Evolutionary conservation across 306 rosid species (phyloP), one percentile per base, ranked within the genome.

Genomic region (Delonix regia): DNA sequence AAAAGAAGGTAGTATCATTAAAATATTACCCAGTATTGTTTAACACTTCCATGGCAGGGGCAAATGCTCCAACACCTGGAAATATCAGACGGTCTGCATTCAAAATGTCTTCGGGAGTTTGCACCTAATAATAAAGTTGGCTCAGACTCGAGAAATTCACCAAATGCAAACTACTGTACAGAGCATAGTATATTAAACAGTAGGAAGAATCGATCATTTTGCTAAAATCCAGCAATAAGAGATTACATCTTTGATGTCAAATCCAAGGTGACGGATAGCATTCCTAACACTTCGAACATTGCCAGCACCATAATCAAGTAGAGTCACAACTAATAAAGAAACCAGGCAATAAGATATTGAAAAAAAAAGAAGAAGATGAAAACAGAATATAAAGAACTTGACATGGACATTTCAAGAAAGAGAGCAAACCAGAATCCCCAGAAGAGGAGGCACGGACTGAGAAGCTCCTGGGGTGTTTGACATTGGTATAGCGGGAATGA

Each of bases 11-110:
- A 18, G 62, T 7, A 10, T n/a, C 51, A 36, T 18, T 49, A 52
- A 64, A 55, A 11, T 59, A 57, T 36, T 86, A 90, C 99, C 98
- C 97, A 7, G 87, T 87, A 69, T 89, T 91, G 86, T 67, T 88
- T 66, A 95, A 85, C 81, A 93, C 98, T 45, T 91, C 97, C 98
- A 95, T 95, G 79, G 97, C 97, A 4, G 96, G 73, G 13, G 93
- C 94, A 72, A 95, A 95, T 74, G 99, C 98, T 74, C 99, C 98
- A 68, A 93, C 99, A 12, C 99, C 99, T 0, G 98, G 99, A 82
- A 95, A 95, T 16, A 95, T 82, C 34, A 95, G 81, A 36, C 91
- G 86, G 25, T 89, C 44, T 16, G 99, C 99, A 68, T 88, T 89
- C 63, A 93, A 63, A 84, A 95, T 95, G 74, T 95, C 99, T 75